phyloP scores from a whole-genome alignment of 2,329 filamentous ascomycete species.

The Hypoxylon sp. region DNA sequence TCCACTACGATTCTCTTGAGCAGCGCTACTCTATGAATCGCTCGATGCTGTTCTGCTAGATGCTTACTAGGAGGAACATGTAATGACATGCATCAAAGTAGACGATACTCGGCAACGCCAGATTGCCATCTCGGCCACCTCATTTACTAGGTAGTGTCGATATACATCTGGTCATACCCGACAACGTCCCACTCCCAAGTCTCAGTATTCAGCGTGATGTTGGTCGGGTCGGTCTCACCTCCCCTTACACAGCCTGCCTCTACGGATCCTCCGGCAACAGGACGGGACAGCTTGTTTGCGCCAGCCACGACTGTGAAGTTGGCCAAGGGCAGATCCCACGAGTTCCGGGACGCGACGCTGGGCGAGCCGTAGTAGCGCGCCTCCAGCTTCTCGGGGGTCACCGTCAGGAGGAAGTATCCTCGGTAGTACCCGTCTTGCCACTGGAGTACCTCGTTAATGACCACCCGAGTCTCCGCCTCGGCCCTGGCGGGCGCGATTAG shows the following conservation, averaged over 20 bases:
- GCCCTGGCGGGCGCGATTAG: constrained; percentile 64
- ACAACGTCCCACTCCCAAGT: constrained; percentile 49
- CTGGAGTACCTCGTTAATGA: constrained; percentile 72
- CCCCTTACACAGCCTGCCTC: constrained; percentile 69
- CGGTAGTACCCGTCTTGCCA: constrained; percentile 82
- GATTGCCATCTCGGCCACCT: constrained; percentile 2
- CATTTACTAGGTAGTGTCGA: constrained; percentile 29
- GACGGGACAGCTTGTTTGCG: constrained; percentile 66
- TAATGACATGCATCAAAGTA: background rate
- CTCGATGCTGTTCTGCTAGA: background rate
- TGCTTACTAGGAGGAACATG: background rate
- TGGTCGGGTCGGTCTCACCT: constrained; percentile 56
- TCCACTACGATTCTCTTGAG: background rate
- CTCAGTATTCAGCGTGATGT: constrained; percentile 64
- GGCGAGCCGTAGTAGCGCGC: constrained; percentile 74
- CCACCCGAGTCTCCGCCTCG: constrained; percentile 58
- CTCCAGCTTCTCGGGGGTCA: constrained; percentile 68
- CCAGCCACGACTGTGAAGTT: constrained; percentile 76
- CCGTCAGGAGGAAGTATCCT: constrained; percentile 76
- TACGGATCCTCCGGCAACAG: constrained; percentile 57
- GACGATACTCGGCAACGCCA: background rate
- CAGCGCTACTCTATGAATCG: background rate
- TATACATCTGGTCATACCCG: constrained; percentile 51
- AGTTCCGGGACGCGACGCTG: constrained; percentile 69
- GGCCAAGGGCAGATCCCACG: constrained; percentile 74